Conservation (phyloP, 1,284 basidiomycete genomes). For the Puccinia horiana region DNA sequence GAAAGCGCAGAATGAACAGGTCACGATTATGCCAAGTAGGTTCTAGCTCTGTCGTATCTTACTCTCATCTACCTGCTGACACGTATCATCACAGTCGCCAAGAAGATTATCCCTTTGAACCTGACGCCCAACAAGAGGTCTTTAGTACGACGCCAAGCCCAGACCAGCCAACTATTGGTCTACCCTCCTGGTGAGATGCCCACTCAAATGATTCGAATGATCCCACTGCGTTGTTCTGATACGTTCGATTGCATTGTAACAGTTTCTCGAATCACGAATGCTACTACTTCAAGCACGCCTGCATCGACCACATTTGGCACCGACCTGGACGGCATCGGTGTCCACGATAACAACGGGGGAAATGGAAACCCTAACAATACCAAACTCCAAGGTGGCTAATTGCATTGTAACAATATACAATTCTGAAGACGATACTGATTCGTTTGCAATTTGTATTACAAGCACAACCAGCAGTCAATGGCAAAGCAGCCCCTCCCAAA, state of each 20-base stretch:
- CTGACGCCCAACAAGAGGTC: conserved; percentile 13
- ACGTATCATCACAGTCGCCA: conserved; percentile 11
- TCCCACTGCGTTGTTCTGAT: background rate
- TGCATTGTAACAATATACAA: background rate
- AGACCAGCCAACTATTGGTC: conserved; percentile 17
- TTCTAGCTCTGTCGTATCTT: background rate
- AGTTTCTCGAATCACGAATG: conserved; percentile 13
- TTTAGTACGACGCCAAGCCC: background rate
- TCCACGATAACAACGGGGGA: conserved; percentile 23
- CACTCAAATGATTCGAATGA: background rate
- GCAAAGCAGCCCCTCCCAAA: background rate
- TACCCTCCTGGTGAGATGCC: conserved; percentile 22
- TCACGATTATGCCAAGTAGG: conserved; percentile 44
- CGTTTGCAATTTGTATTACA: background rate
- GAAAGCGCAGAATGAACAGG: conserved; percentile 33
- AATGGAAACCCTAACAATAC: conserved; percentile 1
- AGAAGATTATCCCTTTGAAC: conserved; percentile 32
- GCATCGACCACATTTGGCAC: conserved; percentile 38
- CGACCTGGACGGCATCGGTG: conserved; percentile 22
- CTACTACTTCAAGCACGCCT: background rate
- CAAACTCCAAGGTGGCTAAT: background rate
- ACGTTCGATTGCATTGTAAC: background rate
- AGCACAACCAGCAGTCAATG: background rate
- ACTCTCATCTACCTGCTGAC: background rate
- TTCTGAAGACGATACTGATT: background rate